Percentiles rank a stretch among this genome's conserved stretches.
Evolutionary conservation across 2,329 filamentous ascomycete species (phyloP).

Genomic region (Capronia americana): DNA sequence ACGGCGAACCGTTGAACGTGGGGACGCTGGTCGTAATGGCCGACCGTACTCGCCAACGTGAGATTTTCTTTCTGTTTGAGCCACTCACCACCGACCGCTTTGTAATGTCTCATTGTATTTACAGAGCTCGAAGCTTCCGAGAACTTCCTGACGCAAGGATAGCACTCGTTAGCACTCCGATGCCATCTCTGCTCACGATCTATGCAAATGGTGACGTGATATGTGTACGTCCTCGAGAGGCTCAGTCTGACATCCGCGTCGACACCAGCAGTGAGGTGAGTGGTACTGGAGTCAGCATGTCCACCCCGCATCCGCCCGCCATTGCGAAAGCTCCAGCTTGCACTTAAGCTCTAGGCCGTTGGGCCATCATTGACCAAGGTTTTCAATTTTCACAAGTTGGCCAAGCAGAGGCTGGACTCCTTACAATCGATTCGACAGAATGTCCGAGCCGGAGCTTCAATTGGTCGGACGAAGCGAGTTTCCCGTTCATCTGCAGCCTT

Average conservation of each 20-base stretch:
- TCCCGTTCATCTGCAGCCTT: conserved; percentile 1
- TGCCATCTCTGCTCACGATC: neutral
- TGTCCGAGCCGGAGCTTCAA: neutral
- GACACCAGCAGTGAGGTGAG: neutral
- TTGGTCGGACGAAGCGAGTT: neutral
- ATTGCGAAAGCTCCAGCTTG: neutral
- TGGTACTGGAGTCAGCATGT: neutral
- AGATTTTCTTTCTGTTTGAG: neutral
- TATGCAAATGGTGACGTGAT: neutral
- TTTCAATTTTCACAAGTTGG: neutral
- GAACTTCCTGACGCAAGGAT: neutral
- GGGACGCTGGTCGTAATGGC: neutral
- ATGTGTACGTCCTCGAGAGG: neutral
- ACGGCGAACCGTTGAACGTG: neutral
- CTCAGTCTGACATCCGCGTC: neutral
- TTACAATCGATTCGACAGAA: neutral
- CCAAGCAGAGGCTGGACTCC: neutral
- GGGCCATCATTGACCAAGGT: neutral
- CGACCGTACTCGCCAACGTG: neutral
- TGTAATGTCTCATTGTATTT: neutral
- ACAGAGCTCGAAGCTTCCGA: neutral
- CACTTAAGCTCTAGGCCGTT: neutral
- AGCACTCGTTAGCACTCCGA: neutral
- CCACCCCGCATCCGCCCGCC: neutral
- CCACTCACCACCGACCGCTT: neutral